phyloP scores from a whole-genome alignment of 257 asterid species.

The Nicotiana tabacum region DNA sequence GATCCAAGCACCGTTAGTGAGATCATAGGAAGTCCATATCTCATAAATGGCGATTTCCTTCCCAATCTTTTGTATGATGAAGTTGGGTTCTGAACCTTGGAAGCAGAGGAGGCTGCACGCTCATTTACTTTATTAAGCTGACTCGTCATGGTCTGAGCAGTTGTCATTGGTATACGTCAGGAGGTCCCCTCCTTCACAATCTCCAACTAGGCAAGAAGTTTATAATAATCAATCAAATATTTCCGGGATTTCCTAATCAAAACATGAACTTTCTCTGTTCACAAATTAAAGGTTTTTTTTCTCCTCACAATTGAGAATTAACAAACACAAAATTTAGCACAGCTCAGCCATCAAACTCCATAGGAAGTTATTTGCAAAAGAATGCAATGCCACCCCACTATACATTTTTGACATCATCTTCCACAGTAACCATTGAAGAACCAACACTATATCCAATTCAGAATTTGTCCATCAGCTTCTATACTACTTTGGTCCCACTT shows the following conservation, averaged over 20 bases:
- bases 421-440: background rate
- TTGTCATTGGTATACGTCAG: conserved; percentile 22
- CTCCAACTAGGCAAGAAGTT: background rate
- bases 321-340: background rate
- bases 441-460: background rate
- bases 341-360: background rate
- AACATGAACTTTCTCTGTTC: background rate
- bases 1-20: conserved; percentile 88
- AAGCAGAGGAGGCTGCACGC: conserved; percentile 19
- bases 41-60: conserved; percentile 65
- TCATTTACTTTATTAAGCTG: conserved; percentile 32
- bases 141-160: conserved; percentile 18
- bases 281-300: background rate
- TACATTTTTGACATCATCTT: background rate
- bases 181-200: conserved; percentile 16
- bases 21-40: conserved; percentile 95
- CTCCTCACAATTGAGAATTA: background rate
- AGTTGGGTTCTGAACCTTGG: conserved; percentile 26
- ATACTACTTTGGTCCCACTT: background rate
- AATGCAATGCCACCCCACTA: background rate
- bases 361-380: background rate
- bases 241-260: background rate
- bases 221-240: background rate
- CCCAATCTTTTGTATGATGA: conserved; percentile 74
- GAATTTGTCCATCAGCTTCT: background rate